These are phyloP conservation scores for Achaetomiella virescens DNA, from an alignment of 495 filamentous ascomycete species.

Conservation along the genomic window DNA sequence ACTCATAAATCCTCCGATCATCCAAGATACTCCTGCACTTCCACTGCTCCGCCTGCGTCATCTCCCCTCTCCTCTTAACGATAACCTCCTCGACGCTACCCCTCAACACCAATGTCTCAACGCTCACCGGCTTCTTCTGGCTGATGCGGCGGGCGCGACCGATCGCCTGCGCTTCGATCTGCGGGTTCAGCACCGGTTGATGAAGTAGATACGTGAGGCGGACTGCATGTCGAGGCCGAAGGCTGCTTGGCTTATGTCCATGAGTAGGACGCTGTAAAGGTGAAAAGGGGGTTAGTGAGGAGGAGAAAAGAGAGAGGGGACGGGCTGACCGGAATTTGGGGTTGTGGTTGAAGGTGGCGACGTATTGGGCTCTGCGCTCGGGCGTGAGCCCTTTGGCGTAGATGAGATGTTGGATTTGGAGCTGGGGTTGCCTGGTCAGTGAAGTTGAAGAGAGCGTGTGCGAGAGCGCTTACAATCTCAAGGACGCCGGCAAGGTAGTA, in stretches of 20 bases:
- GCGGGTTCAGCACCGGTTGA: conserved; percentile 84
- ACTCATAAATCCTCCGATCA: conserved; percentile 67
- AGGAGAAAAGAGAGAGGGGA: not conserved
- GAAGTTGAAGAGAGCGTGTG: not conserved
- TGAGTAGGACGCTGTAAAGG: conserved; percentile 62
- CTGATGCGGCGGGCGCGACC: conserved; percentile 87
- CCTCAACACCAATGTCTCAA: conserved; percentile 79
- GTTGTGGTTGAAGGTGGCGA: conserved; percentile 68
- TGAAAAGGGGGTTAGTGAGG: not conserved
- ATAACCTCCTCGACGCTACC: conserved; percentile 85
- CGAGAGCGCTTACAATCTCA: conserved; percentile 47
- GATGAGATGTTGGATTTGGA: conserved; percentile 72
- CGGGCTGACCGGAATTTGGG: conserved; percentile 39
- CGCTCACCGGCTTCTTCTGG: conserved; percentile 70
- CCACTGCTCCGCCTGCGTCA: conserved; percentile 68
- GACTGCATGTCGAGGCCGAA: conserved; percentile 78
- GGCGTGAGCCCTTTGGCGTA: conserved; percentile 64
- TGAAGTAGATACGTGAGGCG: conserved; percentile 83
- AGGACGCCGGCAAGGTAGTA: conserved; percentile 77
- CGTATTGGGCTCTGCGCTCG: conserved; percentile 59
- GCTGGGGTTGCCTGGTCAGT: conserved; percentile 24
- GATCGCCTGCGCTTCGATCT: conserved; percentile 85
- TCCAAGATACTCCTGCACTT: conserved; percentile 67
- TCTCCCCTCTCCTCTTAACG: conserved; percentile 61
- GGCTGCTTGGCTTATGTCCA: conserved; percentile 84